Evolutionary conservation across 2,329 filamentous ascomycete species (phyloP), one percentile per base, ranked within the genome.

Genomic region (Fusarium nygamai): DNA sequence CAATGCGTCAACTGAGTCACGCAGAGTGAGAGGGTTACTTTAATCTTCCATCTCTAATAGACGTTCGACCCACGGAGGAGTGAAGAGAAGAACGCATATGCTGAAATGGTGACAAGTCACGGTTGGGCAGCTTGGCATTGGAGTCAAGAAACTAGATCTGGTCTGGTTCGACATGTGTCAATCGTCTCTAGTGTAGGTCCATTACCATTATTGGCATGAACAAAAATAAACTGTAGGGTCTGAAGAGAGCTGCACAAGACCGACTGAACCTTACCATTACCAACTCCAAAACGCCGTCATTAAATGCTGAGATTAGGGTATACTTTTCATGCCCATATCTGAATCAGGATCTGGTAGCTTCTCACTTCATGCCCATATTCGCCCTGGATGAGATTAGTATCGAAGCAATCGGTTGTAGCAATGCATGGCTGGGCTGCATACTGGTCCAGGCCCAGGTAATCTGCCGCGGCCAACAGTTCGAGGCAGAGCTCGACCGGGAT

Each of bases 401-500:
- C 59, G 70, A 76, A 65, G 69, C 65, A 67, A 68, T 67, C 61
- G 27, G 22, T 68, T 72, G 54, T 59, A 72, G 62, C 73, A 64
- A 63, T 72, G 64, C 50, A 62, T 66, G 62, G 88, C 86, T 67
- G 69, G 73, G 66, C 73, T 67, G 75, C 83, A 81, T 82, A 84
- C 83, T 84, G 83, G 83, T 93, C 91, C 80, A 95, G 84, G 78
- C 92, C 91, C 73, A 95, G 84, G 80, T 90, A 96, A 83, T 95
- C 93, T 33, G 93, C 92, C 20, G 93, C 93, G 84, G 93, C 92
- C 73, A 96, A 84, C 69, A 96, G 82, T 84, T 95, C 93, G 48
- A 96, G 86, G 77, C 93, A 95, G 57, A 95, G 85, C 83, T 95
- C 93, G 36, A 93, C 90, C 19, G 93, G 93, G 67, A 95, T 92